Evolutionary conservation across 2,329 filamentous ascomycete genomes (phyloP).

Genomic region (Elsinoe ampelina): DNA sequence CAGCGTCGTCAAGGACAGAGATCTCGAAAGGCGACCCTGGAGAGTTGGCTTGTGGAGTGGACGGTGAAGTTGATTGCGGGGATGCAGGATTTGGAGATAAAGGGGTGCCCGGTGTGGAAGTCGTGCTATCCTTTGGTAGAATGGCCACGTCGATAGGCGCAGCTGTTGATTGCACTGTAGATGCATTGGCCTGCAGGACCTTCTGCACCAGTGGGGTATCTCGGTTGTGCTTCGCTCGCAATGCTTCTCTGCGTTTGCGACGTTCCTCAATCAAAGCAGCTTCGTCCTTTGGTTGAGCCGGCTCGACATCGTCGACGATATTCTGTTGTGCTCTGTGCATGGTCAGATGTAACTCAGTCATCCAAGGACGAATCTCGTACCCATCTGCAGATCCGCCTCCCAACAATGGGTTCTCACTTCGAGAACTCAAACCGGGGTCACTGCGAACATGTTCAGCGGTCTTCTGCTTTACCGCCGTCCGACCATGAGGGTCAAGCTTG

Average conservation of each 20-base stretch:
- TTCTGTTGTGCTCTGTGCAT: conserved; percentile 23
- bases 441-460: conserved; percentile 2
- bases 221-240: conserved; percentile 68
- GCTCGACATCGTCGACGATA: conserved; percentile 34
- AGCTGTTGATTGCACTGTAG: background rate
- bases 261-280: conserved; percentile 76
- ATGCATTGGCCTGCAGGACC: conserved; percentile 11
- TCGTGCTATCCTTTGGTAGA: background rate
- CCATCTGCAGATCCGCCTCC: conserved; percentile 13
- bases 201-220: conserved; percentile 23
- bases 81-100: background rate
- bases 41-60: conserved; percentile 45
- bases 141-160: background rate
- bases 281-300: conserved; percentile 54
- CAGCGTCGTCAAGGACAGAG: conserved; percentile 32
- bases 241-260: conserved; percentile 72
- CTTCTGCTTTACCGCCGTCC: conserved; percentile 1
- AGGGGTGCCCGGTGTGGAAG: background rate
- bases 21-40: conserved; percentile 33
- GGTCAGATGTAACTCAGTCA: conserved; percentile 13
- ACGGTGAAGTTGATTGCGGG: conserved; percentile 12
- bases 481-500: background rate
- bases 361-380: conserved; percentile 23
- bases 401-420: background rate
- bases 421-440: background rate